A percentile compares a stretch with the other conserved stretches of the same genome.
Conservation (phyloP, 768 basidiomycete genomes). For the Xerocomellus chrysenteron region DNA sequence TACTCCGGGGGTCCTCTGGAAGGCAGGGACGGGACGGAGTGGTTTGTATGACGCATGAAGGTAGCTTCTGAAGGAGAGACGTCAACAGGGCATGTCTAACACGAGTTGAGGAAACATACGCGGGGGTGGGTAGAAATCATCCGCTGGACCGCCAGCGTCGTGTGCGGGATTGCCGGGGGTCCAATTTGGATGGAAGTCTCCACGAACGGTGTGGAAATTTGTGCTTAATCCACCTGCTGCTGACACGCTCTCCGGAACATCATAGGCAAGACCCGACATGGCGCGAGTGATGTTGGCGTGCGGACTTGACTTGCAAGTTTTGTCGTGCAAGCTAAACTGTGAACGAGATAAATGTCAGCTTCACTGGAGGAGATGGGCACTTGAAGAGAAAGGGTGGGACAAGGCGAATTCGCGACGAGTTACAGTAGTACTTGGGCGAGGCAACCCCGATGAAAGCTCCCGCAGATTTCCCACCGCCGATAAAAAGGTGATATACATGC, state of each 20-base stretch:
- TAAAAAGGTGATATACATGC: neutral
- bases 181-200: conserved; percentile 7
- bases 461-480: conserved; percentile 14
- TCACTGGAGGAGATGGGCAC: neutral
- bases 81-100: conserved; percentile 7
- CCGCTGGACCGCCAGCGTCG: conserved; percentile 2
- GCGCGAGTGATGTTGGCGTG: neutral
- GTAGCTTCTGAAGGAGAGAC: conserved; percentile 14
- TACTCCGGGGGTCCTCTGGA: conserved; percentile 37
- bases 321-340: neutral
- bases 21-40: conserved; percentile 47
- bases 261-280: conserved; percentile 35
- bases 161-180: neutral
- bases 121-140: conserved; percentile 20
- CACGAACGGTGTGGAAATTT: neutral
- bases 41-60: conserved; percentile 46
- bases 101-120: conserved; percentile 19
- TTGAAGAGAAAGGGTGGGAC: neutral
- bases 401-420: neutral
- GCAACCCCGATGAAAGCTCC: neutral
- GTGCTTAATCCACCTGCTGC: conserved; percentile 3
- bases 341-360: neutral
- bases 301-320: neutral
- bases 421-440: neutral
- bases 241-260: conserved; percentile 18